phyloP scores from a whole-genome alignment of 1,284 basidiomycete species.

The Apiotrichum sp. region DNA sequence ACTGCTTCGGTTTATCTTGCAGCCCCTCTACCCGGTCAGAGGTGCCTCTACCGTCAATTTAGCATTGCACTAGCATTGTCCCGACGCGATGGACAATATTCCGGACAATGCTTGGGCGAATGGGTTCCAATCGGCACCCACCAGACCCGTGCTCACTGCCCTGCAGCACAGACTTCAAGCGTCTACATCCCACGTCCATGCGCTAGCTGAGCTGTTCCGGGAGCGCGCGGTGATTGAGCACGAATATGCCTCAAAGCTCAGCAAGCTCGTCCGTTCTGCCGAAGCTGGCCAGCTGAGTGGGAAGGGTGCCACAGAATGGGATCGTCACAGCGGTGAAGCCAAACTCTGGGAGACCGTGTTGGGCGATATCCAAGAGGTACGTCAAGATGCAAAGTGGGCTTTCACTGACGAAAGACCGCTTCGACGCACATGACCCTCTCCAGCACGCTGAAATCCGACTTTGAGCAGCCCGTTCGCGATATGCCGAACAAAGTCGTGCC shows the following conservation, averaged over 20 bases:
- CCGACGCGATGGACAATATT: slow-evolving; percentile 13
- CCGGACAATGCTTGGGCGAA: slow-evolving; percentile 42
- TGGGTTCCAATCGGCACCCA: slow-evolving; percentile 31
- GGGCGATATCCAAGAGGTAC: slow-evolving; percentile 42
- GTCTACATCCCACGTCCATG: slow-evolving; percentile 40
- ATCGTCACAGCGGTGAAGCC: slow-evolving; percentile 32
- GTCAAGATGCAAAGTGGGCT: slow-evolving; percentile 1
- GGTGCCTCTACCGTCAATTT: too few relatives aligned
- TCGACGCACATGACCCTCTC: slow-evolving; percentile 38
- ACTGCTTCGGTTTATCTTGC: too few relatives aligned
- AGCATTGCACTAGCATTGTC: background rate
- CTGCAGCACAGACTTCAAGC: slow-evolving; percentile 36
- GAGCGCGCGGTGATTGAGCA: slow-evolving; percentile 50
- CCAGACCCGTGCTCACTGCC: slow-evolving; percentile 30
- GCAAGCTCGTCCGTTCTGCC: slow-evolving; percentile 48
- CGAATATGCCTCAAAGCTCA: slow-evolving; percentile 49
- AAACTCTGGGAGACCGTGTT: slow-evolving; percentile 39
- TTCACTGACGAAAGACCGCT: slow-evolving; percentile 25
- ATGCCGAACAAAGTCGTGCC: slow-evolving; percentile 36
- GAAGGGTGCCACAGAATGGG: slow-evolving; percentile 36
- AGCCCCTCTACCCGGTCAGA: too few relatives aligned
- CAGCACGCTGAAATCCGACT: slow-evolving; percentile 31
- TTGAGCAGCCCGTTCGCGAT: slow-evolving; percentile 39
- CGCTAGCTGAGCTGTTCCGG: slow-evolving; percentile 49
- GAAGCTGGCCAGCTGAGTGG: slow-evolving; percentile 32